A percentile compares a stretch with the other conserved stretches of the same genome.
phyloP scores from a whole-genome alignment of 2,329 filamentous ascomycete species.

The Biscogniauxia mediterranea region DNA sequence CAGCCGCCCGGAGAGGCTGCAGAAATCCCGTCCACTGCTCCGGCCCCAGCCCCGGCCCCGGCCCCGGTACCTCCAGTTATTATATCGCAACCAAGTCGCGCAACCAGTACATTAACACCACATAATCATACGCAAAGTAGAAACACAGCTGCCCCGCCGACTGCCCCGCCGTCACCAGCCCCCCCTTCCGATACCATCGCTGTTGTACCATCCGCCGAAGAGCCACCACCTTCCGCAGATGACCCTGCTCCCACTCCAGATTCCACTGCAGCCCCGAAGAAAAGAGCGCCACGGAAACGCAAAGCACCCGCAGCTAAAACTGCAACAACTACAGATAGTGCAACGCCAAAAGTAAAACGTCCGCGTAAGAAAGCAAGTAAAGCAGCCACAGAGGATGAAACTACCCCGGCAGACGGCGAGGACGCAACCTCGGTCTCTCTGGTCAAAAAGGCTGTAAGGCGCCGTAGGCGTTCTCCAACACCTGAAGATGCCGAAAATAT shows the following conservation, averaged over 20 bases:
- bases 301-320: slow-evolving; percentile 20
- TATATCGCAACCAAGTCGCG: not conserved
- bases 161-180: slow-evolving; percentile 22
- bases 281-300: slow-evolving; percentile 27
- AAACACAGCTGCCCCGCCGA: slow-evolving; percentile 12
- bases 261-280: slow-evolving; percentile 18
- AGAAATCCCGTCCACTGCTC: slow-evolving; percentile 1
- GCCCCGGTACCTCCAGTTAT: not conserved
- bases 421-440: slow-evolving; percentile 20
- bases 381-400: slow-evolving; percentile 14
- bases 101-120: slow-evolving; percentile 7
- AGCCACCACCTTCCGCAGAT: slow-evolving; percentile 2
- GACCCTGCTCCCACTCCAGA: slow-evolving; percentile 1
- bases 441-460: slow-evolving; percentile 22
- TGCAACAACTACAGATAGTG: slow-evolving; percentile 7
- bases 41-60: not conserved
- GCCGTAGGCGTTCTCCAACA: slow-evolving; percentile 48
- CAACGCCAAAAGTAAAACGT: slow-evolving; percentile 34
- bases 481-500: slow-evolving; percentile 63
- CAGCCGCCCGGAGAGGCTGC: slow-evolving; percentile 7
- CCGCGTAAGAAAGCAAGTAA: slow-evolving; percentile 23
- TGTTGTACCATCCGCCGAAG: slow-evolving; percentile 11
- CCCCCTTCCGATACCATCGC: slow-evolving; percentile 15
- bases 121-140: slow-evolving; percentile 8
- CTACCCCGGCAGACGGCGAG: slow-evolving; percentile 15